Base-by-base conservation (phyloP, 768 basidiomycete species). In the Cyathus striatus region DNA sequence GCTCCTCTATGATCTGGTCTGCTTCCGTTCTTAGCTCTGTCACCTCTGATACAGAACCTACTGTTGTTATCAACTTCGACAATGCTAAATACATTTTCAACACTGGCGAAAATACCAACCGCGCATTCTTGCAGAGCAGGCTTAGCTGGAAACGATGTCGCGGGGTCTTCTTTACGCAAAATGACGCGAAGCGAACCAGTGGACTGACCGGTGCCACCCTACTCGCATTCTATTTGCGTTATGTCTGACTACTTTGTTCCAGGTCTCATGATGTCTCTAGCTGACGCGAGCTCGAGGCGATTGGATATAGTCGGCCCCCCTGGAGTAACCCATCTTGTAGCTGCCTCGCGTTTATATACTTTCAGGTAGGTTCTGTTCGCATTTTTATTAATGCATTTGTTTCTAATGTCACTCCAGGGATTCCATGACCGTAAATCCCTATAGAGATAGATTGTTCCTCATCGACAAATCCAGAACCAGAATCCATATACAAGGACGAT, bases 51-150 rank as follows among this genome's bases (percentile, higher is more conserved):
- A 88, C 92, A 1, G 82, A 90, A 49, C 84, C 92, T 0, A 76
- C 84, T 6, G 64, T 96, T 20, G 64, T 86, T 46, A 62, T 95
- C 50, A 70, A 75, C 1, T 93, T 92, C 58, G 84, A 88, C 50
- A 69, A 74, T 41, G 83, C 77, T 10, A 86, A 90, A 52, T 97
- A 93, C 52, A 72, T 94, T 27, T 91, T 97, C 73, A 93, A 93
- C 61, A 80, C 73, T 16, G 84, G 89, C 6, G 92, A 96, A 61
- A 86, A 85, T 45, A 81, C 85, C 1, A 82, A 80, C 33, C 69
- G 94, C 25, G 66, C 85, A 1, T 86, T 86, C 56, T 62, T 83
- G 13, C 85, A 92, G 63, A 79, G 79, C 45, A 68, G 66, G 49
- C 65, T 74, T 35, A 78, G 78, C 38, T 78, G 88, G 74, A 79